phyloP scores from a whole-genome alignment of 768 basidiomycete species.

The Trametes coccinea region DNA sequence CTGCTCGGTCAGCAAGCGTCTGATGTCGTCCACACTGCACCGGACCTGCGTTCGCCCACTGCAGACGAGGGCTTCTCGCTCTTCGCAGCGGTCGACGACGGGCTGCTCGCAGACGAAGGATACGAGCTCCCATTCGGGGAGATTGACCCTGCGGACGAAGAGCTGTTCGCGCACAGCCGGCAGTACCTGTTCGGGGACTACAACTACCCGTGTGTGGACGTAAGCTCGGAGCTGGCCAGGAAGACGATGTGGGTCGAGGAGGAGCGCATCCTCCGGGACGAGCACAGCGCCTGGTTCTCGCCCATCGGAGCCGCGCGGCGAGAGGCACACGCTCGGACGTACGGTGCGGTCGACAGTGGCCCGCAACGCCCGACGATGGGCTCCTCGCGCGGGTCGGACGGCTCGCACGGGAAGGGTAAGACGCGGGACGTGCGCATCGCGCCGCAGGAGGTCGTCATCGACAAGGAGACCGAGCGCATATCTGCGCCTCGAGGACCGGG shows the following conservation, averaged over 20 bases:
- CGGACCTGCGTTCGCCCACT: conserved; percentile 45
- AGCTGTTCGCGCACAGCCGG: conserved; percentile 72
- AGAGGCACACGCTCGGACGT: conserved; percentile 30
- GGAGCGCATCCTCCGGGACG: conserved; percentile 76
- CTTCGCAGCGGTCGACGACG: conserved; percentile 22
- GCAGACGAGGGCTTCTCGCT: conserved; percentile 24
- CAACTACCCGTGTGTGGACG: conserved; percentile 86
- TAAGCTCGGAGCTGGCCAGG: conserved; percentile 74
- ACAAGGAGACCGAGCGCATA: conserved; percentile 47
- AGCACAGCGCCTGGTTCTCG: conserved; percentile 71
- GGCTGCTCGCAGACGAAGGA: conserved; percentile 39
- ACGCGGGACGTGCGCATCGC: background rate
- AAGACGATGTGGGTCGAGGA: conserved; percentile 79
- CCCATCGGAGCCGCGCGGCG: conserved; percentile 52
- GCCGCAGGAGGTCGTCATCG: conserved; percentile 38
- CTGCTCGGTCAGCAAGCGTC: conserved; percentile 64
- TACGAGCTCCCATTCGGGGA: conserved; percentile 70
- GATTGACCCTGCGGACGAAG: conserved; percentile 70
- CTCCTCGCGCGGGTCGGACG: conserved; percentile 21
- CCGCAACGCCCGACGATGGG: conserved; percentile 12
- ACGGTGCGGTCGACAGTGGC: conserved; percentile 50
- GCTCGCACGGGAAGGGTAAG: conserved; percentile 24
- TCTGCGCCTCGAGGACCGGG: conserved; percentile 22
- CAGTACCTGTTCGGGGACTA: conserved; percentile 89
- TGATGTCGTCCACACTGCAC: conserved; percentile 63